Percentiles rank a stretch among this genome's conserved stretches.
These are phyloP conservation scores for Arabidopsis hybrid DNA, from an alignment of 441 rosid genomes.

Conservation along the genomic window DNA sequence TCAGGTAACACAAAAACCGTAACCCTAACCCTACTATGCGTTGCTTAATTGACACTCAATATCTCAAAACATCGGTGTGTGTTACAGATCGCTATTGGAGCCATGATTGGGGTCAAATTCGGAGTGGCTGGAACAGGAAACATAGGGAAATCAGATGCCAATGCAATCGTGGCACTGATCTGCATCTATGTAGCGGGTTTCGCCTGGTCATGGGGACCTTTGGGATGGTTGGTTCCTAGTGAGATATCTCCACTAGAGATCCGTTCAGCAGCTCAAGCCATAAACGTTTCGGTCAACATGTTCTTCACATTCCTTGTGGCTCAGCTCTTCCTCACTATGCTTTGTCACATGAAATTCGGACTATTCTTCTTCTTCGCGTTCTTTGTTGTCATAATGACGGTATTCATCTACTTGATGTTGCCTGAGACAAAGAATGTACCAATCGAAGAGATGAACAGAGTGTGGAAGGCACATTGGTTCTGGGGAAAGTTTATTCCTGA, in stretches of 20 bases:
- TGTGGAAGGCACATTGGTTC: slow-evolving; percentile 59
- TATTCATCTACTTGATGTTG: slow-evolving; percentile 47
- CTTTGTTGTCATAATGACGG: slow-evolving; percentile 51
- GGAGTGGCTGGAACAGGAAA: slow-evolving; percentile 52
- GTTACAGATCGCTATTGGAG: slow-evolving; percentile 47
- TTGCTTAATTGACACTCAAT: slow-evolving; percentile 16
- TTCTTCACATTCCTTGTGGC: slow-evolving; percentile 59
- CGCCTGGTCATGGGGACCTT: slow-evolving; percentile 89
- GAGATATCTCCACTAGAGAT: slow-evolving; percentile 57
- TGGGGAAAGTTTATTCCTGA: slow-evolving; percentile 57
- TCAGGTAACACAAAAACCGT: slow-evolving; percentile 48
- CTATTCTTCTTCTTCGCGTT: slow-evolving; percentile 59
- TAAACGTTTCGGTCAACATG: slow-evolving; percentile 58
- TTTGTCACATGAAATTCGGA: slow-evolving; percentile 58
- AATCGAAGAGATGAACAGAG: slow-evolving; percentile 56
- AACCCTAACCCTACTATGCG: slow-evolving; percentile 13
- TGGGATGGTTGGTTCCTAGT: slow-evolving; percentile 76
- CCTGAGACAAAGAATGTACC: slow-evolving; percentile 60
- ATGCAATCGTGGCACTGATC: slow-evolving; percentile 52
- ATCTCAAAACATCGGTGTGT: neutral
- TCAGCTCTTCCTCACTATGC: slow-evolving; percentile 59
- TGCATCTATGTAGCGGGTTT: slow-evolving; percentile 71
- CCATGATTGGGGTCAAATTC: slow-evolving; percentile 49
- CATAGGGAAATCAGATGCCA: slow-evolving; percentile 48
- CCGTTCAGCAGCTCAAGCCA: slow-evolving; percentile 59